Percentiles rank a stretch among this genome's conserved stretches.
Evolutionary conservation across 495 filamentous ascomycete species (phyloP).

Genomic region (Daldinia childiae): DNA sequence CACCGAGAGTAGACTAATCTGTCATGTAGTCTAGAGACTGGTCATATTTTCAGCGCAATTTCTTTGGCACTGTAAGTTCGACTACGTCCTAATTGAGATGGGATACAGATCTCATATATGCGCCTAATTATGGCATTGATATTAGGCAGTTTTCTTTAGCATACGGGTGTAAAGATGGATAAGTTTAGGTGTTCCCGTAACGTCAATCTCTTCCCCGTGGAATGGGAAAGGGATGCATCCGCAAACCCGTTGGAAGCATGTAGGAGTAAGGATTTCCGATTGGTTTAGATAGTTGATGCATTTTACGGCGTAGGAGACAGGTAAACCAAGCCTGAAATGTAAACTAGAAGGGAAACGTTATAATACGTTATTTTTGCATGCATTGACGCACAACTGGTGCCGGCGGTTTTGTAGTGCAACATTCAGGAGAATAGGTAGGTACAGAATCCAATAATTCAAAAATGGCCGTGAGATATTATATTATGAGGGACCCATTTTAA

Average conservation of each 20-base stretch:
- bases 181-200: constrained; percentile 2
- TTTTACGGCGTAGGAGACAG: constrained; percentile 32
- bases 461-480: not conserved
- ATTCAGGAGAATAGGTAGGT: not conserved
- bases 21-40: not conserved
- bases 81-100: not conserved
- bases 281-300: constrained; percentile 39
- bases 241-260: not conserved
- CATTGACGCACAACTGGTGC: not conserved
- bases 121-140: not conserved
- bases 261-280: constrained; percentile 4
- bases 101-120: not conserved
- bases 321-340: constrained; percentile 17
- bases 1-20: not conserved
- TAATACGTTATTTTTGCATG: constrained; percentile 14
- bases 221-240: not conserved
- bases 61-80: not conserved
- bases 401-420: not conserved
- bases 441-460: not conserved
- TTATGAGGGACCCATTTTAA: no score
- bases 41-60: constrained; percentile 9
- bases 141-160: not conserved
- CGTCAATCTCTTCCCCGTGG: not conserved
- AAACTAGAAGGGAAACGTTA: constrained; percentile 29
- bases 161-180: not conserved